Evolutionary conservation across 345 rosid genomes (phyloP).

Genomic region (Euphorbia tirucalli): DNA sequence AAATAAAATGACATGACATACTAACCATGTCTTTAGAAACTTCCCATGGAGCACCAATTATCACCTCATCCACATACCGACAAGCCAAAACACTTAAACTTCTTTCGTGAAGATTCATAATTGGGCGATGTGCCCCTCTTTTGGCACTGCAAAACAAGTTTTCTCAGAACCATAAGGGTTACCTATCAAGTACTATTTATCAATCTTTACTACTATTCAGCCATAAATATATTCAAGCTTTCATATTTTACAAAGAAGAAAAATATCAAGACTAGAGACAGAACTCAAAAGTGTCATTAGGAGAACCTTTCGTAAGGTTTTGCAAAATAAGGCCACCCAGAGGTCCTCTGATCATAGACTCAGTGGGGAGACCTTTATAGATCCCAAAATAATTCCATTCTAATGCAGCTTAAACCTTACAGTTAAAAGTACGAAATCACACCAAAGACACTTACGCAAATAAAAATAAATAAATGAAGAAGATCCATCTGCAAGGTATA

Average conservation of each 20-base stretch:
- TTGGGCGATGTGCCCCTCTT: constrained; percentile 71
- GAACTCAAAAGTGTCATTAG: background rate
- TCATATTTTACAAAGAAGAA: background rate
- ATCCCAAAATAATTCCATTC: too few relatives aligned
- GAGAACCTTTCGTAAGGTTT: background rate
- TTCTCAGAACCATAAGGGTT: background rate
- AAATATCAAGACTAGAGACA: background rate
- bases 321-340: background rate
- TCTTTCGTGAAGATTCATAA: constrained; percentile 82
- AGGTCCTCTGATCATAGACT: background rate
- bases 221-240: background rate
- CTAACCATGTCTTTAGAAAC: constrained; percentile 70
- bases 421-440: background rate
- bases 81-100: constrained; percentile 77
- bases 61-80: constrained; percentile 75
- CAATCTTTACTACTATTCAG: background rate
- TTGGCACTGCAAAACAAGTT: constrained; percentile 47
- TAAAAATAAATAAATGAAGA: background rate
- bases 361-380: background rate
- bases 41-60: constrained; percentile 77
- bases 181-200: background rate
- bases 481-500: background rate
- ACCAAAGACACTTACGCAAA: background rate
- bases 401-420: too few relatives aligned
- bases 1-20: constrained; percentile 13